phyloP scores from a whole-genome alignment of 176 grass and related monocot species.

The Juncus inflexus region DNA sequence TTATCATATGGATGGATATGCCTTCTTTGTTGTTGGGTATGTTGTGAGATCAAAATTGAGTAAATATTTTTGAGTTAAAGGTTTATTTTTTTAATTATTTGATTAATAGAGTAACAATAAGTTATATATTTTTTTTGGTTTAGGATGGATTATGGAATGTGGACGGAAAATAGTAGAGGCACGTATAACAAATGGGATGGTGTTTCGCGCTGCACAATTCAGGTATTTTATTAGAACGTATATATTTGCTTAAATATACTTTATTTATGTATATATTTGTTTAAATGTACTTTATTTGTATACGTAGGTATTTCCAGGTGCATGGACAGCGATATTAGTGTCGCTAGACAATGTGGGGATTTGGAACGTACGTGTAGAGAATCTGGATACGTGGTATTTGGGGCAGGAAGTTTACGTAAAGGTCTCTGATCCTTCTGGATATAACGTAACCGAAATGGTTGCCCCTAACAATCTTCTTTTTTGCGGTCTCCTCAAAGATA shows the following conservation, averaged over 20 bases:
- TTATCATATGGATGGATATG: conserved; percentile 85
- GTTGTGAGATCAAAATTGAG: not conserved
- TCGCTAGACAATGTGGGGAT: conserved; percentile 88
- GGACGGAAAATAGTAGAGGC: conserved; percentile 70
- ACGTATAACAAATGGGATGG: conserved; percentile 97
- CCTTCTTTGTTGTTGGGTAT: conserved; percentile 87
- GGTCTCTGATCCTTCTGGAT: conserved; percentile 58
- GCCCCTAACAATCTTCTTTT: conserved; percentile 64
- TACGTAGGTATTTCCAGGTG: conserved; percentile 75
- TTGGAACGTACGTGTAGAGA: conserved; percentile 84
- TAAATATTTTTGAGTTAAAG: not conserved
- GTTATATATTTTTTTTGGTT: conserved; percentile 4
- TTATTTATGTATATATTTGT: not conserved
- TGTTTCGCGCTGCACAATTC: conserved; percentile 76
- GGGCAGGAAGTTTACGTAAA: conserved; percentile 83
- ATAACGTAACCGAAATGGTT: conserved; percentile 67
- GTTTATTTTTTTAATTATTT: not conserved
- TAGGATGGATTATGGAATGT: conserved; percentile 96
- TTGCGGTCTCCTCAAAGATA: conserved; percentile 74
- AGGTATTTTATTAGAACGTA: conserved; percentile 41
- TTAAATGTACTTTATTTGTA: not conserved
- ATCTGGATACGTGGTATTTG: conserved; percentile 83
- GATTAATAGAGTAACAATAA: conserved; percentile 7
- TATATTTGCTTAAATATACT: conserved; percentile 3
- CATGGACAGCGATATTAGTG: conserved; percentile 81